A percentile compares a stretch with the other conserved stretches of the same genome.
These are phyloP conservation scores for Salix brachista DNA, from an alignment of 345 rosid genomes.

Conservation along the genomic window DNA sequence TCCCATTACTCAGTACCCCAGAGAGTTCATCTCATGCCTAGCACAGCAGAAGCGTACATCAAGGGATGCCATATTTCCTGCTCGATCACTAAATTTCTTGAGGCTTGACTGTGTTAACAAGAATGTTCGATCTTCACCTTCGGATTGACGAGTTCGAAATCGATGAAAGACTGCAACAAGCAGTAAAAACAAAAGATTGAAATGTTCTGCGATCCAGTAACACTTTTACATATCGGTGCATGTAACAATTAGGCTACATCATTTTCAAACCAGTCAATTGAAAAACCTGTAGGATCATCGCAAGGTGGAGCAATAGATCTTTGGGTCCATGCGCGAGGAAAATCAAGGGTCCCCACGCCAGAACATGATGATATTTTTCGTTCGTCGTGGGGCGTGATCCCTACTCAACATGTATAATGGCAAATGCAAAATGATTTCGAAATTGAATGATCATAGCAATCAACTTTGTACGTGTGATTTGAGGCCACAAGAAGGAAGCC, in stretches of 20 bases:
- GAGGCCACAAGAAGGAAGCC: slow-evolving; percentile 17
- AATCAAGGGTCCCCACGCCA: slow-evolving; percentile 16
- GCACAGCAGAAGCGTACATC: too few species aligned
- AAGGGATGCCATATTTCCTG: not conserved
- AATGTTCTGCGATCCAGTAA: not conserved
- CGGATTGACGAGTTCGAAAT: not conserved
- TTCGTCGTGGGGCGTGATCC: not conserved
- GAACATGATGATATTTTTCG: not conserved
- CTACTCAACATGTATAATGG: not conserved
- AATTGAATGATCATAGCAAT: slow-evolving; percentile 16
- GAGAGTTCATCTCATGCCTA: too few species aligned
- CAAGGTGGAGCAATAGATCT: not conserved
- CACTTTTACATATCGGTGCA: not conserved
- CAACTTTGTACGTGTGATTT: slow-evolving; percentile 16
- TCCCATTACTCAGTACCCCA: too few species aligned
- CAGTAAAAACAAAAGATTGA: not conserved
- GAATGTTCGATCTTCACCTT: not conserved
- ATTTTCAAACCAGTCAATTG: not conserved
- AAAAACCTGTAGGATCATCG: not conserved
- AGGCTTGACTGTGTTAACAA: not conserved
- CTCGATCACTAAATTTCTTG: not conserved
- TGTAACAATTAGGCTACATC: not conserved
- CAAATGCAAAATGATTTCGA: slow-evolving; percentile 1
- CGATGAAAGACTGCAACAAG: too few species aligned
- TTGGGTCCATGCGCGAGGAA: slow-evolving; percentile 5